Base-by-base conservation (phyloP, 2,329 filamentous ascomycete species). In the Arthrobotrys iridis region DNA sequence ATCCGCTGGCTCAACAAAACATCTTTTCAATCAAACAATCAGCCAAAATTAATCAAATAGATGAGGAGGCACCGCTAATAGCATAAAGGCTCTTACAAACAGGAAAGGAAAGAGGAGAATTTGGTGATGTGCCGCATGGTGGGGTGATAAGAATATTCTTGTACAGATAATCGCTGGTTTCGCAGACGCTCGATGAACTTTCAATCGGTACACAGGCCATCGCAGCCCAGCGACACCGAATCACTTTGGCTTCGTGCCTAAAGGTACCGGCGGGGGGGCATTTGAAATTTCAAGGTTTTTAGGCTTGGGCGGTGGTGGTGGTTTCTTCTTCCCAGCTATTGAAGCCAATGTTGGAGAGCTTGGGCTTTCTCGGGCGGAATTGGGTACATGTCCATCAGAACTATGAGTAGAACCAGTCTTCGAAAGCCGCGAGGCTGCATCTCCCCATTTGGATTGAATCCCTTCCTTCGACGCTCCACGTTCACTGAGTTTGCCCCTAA, bases 281-380 rank as follows among this genome's bases (percentile, higher is more conserved):
- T 13, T 40, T 5, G 40, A 11, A 5, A 13, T 24, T 43, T 70
- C 72, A 11, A 60, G 20, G 41, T 57, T 30, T 26, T 46, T 59
- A 22, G 72, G 59, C 40, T 79, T 79, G 1, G 67, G 78, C 24
- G 77, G 77, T 15, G 78, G 78, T 10, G 78, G 78, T 2, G 78
- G 78, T 15, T 73, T 77, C 52, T 77, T 79, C 43, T 72, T 77
- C 15, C 35, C 73, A 6, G 41, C 20, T 62, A 50, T 41, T 4
- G 70, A 46, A 15, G 59, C 45, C 35, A 62, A 10, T 46, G 55
- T 28, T 45, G 70, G 4, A 30, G 68, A 18, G 57, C 26, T 43
- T 20, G 22, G 3, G 22, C 22, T 30, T 20, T 62, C 50, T 33
- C 50, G 15, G 48, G 40, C 15, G 33, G 40, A 15, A 50, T 5